phyloP scores from a whole-genome alignment of 345 rosid species.

The Tarenaya hassleriana region DNA sequence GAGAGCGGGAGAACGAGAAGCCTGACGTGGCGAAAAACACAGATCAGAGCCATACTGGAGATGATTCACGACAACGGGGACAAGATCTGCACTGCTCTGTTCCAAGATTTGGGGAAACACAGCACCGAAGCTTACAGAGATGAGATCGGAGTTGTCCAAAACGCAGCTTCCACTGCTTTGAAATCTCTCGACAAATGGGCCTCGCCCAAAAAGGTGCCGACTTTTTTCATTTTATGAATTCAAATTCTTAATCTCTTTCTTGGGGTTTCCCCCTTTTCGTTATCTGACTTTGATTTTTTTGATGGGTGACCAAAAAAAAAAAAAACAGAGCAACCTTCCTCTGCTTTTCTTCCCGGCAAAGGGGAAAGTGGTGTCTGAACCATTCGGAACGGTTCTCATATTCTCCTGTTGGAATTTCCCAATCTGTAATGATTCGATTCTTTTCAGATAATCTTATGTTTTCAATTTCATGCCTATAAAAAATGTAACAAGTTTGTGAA shows the following conservation, averaged over 20 bases:
- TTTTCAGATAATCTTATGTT: not conserved
- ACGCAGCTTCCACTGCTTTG: conserved; percentile 48
- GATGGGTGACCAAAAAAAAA: no score
- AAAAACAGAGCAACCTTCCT: conserved; percentile 44
- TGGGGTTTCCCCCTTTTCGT: not conserved
- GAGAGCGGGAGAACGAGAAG: conserved; percentile 49
- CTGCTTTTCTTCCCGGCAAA: conserved; percentile 55
- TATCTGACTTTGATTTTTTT: conserved; percentile 7
- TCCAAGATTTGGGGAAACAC: conserved; percentile 78
- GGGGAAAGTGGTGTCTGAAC: conserved; percentile 59
- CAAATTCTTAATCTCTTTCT: not conserved
- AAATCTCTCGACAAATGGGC: conserved; percentile 64
- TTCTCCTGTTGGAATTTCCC: conserved; percentile 86
- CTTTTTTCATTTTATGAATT: not conserved
- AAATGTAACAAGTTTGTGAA: no score
- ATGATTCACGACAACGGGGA: conserved; percentile 57
- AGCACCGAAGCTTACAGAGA: conserved; percentile 71
- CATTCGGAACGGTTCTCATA: conserved; percentile 73
- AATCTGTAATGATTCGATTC: conserved; percentile 46
- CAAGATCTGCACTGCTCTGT: conserved; percentile 38
- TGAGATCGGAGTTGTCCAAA: conserved; percentile 61
- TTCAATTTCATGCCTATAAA: not conserved
- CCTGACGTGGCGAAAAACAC: conserved; percentile 68
- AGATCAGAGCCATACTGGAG: conserved; percentile 46
- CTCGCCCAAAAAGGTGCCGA: conserved; percentile 62